Conservation (phyloP, 495 filamentous ascomycete species). For the Xylaria nigripes region DNA sequence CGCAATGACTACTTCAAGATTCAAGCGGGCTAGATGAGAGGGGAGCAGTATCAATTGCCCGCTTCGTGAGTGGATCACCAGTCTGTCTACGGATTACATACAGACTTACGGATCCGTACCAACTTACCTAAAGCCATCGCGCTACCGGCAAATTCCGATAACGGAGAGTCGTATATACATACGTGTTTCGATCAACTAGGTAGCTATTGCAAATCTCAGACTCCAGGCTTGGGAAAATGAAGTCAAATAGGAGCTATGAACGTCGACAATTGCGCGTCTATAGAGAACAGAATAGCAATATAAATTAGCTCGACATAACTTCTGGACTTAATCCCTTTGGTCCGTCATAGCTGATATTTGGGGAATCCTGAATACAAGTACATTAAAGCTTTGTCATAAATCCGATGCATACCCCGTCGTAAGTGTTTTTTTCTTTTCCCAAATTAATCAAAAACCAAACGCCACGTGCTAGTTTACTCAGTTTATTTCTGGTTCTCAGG, state of each 20-base stretch:
- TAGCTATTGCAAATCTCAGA: no score
- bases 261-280: not conserved
- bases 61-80: slow-evolving; percentile 1
- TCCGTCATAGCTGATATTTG: slow-evolving; percentile 16
- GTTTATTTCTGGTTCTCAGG: slow-evolving; percentile 87
- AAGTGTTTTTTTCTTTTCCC: slow-evolving; percentile 15
- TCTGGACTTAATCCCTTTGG: slow-evolving; percentile 21
- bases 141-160: not conserved
- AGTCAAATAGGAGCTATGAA: not conserved
- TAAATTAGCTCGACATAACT: slow-evolving; percentile 15
- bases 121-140: no score
- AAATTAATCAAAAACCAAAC: slow-evolving; percentile 12
- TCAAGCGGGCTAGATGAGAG: no score
- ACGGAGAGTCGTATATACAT: not conserved
- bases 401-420: slow-evolving; percentile 5
- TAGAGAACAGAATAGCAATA: slow-evolving; percentile 6
- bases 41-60: no score
- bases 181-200: not conserved
- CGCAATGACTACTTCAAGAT: no score
- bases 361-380: slow-evolving; percentile 30
- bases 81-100: not conserved
- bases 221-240: no score
- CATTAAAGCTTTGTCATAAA: slow-evolving; percentile 19
- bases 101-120: no score
- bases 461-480: slow-evolving; percentile 11